phyloP scores from a whole-genome alignment of 1,284 basidiomycete genomes.

The Cryptococcus sp. region DNA sequence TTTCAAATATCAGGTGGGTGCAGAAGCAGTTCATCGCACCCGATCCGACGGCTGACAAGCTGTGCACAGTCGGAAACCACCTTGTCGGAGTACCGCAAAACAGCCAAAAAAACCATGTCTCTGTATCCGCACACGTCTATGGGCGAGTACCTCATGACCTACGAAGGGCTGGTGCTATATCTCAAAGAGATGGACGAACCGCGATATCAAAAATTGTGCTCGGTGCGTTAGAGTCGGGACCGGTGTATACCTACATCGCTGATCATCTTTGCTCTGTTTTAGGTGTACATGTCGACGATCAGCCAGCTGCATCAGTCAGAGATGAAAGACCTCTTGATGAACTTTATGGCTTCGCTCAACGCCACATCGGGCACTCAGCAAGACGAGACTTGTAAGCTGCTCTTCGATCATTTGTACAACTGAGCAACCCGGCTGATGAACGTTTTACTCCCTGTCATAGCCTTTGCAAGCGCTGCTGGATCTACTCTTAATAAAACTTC shows the following conservation, averaged over 20 bases:
- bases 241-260: neutral
- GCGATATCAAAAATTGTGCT: slow-evolving; percentile 80
- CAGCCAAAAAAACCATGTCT: slow-evolving; percentile 34
- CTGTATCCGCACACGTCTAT: slow-evolving; percentile 68
- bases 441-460: neutral
- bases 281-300: slow-evolving; percentile 85
- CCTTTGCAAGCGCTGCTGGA: slow-evolving; percentile 13
- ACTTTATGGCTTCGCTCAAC: slow-evolving; percentile 65
- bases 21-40: neutral
- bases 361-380: slow-evolving; percentile 64
- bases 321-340: slow-evolving; percentile 69
- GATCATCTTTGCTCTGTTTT: slow-evolving; percentile 1
- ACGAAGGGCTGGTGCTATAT: slow-evolving; percentile 88
- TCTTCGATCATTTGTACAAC: neutral
- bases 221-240: slow-evolving; percentile 60
- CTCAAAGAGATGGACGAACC: slow-evolving; percentile 91
- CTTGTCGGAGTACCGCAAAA: slow-evolving; percentile 43
- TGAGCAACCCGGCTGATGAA: neutral
- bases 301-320: slow-evolving; percentile 79
- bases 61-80: slow-evolving; percentile 49
- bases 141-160: slow-evolving; percentile 80
- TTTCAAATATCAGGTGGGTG: slow-evolving; percentile 76
- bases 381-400: slow-evolving; percentile 39
- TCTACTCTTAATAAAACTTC: slow-evolving; percentile 26
- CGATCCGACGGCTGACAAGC: neutral